Evolutionary conservation across 2,329 filamentous ascomycete species (phyloP), one percentile per base, ranked within the genome.

Genomic region (Sodiomyces alkalinus): DNA sequence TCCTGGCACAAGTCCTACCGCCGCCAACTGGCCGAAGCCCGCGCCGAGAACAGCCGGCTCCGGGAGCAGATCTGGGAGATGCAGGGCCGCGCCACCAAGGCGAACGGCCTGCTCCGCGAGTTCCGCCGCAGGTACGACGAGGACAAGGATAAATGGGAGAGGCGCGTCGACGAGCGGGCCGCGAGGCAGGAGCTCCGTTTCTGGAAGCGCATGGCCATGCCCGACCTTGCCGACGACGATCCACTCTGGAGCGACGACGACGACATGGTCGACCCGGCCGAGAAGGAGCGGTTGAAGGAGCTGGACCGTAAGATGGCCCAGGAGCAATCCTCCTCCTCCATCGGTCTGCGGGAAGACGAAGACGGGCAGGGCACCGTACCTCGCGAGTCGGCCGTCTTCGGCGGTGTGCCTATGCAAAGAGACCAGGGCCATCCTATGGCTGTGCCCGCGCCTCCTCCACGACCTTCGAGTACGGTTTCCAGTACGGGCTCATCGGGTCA

Each of bases 1-100:
- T 51, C 67, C 14, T 78, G 73, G 73, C 73, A 78, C 53, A 67
- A 63, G 31, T 73, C 66, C 33, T 78, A 78, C 55, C 67, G 73
- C 6, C 52, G 61, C 16, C 73, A 77, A 51, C 62, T 78, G 20
- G 69, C 70, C 39, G 69, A 74, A 43, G 69, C 72, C 26, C 69
- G 73, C 4, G 66, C 66, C 38, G 72, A 76, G 52, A 77, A 77
- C 42, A 59, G 60, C 34, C 60, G 62, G 2, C 58, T 77, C 28
- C 67, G 72, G 29, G 68, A 74, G 41, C 69, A 76, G 48, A 73
- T 77, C 41, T 73, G 69, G 61, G 68, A 74, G 39, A 74, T 75
- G 68, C 68, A 74, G 42, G 59, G 62, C 22, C 64, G 69, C 39
- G 72, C 73, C 15, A 58, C 58, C 26, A 55, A 52, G 9, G 71